Conservation (phyloP, 352 stramenopile genomes). For the Elongisporangium undulatum region DNA sequence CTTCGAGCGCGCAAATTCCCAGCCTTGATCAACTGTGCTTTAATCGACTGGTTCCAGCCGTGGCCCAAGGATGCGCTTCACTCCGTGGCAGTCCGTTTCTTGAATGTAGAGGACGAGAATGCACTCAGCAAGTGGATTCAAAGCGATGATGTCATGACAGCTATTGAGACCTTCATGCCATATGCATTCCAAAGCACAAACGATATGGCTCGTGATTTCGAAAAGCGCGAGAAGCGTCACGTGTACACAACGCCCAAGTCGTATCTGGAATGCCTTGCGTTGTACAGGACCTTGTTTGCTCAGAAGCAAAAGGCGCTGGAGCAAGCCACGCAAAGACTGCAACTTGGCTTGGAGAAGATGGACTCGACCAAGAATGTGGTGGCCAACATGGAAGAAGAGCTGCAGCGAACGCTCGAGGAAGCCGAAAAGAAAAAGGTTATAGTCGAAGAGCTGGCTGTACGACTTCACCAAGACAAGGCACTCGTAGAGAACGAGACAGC, state of each 20-base stretch:
- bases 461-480: conserved; percentile 89
- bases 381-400: conserved; percentile 89
- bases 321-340: conserved; percentile 74
- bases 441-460: conserved; percentile 91
- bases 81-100: conserved; percentile 84
- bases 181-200: conserved; percentile 93
- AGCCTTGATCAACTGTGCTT: conserved; percentile 91
- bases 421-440: conserved; percentile 91
- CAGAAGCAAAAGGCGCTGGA: conserved; percentile 58
- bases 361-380: conserved; percentile 86
- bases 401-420: conserved; percentile 87
- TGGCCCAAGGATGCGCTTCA: conserved; percentile 91
- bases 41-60: conserved; percentile 93
- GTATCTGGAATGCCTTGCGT: conserved; percentile 89
- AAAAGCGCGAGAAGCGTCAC: conserved; percentile 61
- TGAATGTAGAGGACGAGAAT: conserved; percentile 38
- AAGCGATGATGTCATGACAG: conserved; percentile 44
- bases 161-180: conserved; percentile 91
- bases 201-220: conserved; percentile 77
- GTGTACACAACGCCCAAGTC: conserved; percentile 94
- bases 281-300: conserved; percentile 78
- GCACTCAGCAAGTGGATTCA: conserved; percentile 12
- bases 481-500: conserved; percentile 91
- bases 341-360: conserved; percentile 89
- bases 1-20: conserved; percentile 90